phyloP scores from a whole-genome alignment of 2,329 filamentous ascomycete species.

The Alternaria ethzedia region DNA sequence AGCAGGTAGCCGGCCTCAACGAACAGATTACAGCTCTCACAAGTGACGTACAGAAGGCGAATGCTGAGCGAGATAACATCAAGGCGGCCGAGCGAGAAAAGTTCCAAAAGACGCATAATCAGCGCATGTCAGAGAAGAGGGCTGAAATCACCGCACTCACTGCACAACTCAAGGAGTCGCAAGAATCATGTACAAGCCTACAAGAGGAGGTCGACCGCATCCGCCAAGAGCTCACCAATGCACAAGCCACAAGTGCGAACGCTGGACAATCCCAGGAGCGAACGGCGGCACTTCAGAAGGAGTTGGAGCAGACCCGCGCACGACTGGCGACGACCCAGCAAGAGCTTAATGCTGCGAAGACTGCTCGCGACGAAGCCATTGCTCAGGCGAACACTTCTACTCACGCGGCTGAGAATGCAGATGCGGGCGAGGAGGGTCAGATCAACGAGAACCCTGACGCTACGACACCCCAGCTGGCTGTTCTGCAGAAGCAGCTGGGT shows the following conservation, averaged over 20 bases:
- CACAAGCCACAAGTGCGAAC: conserved; percentile 20
- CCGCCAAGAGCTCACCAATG: conserved; percentile 27
- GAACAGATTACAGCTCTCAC: conserved; percentile 53
- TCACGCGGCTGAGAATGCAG: conserved; percentile 38
- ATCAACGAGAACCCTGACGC: conserved; percentile 44
- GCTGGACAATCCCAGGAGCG: conserved; percentile 54
- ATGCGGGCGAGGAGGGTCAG: conserved; percentile 56
- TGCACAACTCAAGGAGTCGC: conserved; percentile 69
- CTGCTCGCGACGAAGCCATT: conserved; percentile 69
- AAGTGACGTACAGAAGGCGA: conserved; percentile 16
- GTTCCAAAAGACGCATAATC: conserved; percentile 53
- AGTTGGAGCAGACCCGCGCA: conserved; percentile 26
- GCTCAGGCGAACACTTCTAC: conserved; percentile 54
- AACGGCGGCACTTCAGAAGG: conserved; percentile 63
- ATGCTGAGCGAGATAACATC: conserved; percentile 17
- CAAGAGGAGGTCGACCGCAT: conserved; percentile 69
- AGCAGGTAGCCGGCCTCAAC: conserved; percentile 57
- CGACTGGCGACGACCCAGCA: conserved; percentile 32
- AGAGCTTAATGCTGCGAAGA: conserved; percentile 65
- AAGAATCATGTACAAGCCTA: conserved; percentile 25
- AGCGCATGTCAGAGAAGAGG: conserved; percentile 51
- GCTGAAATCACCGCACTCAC: conserved; percentile 54
- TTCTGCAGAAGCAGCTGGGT: conserved; percentile 45
- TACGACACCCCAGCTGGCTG: conserved; percentile 40
- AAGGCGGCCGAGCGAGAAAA: conserved; percentile 56